These are phyloP conservation scores for Cryptococcus hybrid DNA, from an alignment of 1,284 basidiomycete species.

Conservation along the genomic window DNA sequence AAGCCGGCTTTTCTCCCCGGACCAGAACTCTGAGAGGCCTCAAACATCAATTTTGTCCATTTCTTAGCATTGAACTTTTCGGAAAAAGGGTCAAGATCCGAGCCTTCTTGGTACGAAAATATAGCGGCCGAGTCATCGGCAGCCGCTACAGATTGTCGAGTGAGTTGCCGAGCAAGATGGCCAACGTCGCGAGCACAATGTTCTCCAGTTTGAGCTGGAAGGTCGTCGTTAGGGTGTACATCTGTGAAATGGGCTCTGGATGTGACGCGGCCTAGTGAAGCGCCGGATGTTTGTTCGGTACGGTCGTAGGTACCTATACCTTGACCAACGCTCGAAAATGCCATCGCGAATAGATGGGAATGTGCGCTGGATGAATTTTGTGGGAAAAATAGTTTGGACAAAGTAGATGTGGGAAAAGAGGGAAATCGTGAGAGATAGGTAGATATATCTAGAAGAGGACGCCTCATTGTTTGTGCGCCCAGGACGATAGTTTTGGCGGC, in stretches of 20 bases:
- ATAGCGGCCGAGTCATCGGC: slow-evolving; percentile 12
- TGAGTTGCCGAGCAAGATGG: slow-evolving; percentile 15
- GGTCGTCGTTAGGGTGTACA: slow-evolving; percentile 1
- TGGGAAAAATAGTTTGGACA: too few relatives aligned
- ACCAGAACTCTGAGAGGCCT: slow-evolving; percentile 29
- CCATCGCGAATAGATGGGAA: too few relatives aligned
- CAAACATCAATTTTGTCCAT: slow-evolving; percentile 47
- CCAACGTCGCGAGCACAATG: not conserved
- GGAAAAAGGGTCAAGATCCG: slow-evolving; percentile 51
- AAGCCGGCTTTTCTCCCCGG: slow-evolving; percentile 49
- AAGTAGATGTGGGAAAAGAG: too few relatives aligned
- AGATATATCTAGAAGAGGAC: too few relatives aligned
- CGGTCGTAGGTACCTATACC: slow-evolving; percentile 7
- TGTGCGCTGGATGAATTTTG: too few relatives aligned
- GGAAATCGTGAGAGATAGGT: too few relatives aligned
- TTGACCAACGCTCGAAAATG: too few relatives aligned
- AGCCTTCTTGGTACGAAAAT: slow-evolving; percentile 39
- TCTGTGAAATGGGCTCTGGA: slow-evolving; percentile 5
- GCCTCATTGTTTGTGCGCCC: too few relatives aligned
- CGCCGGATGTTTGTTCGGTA: too few relatives aligned
- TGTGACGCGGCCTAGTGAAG: too few relatives aligned
- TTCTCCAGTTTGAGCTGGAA: slow-evolving; percentile 1
- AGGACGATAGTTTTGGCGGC: too few relatives aligned
- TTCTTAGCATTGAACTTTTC: slow-evolving; percentile 49
- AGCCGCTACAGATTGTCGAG: slow-evolving; percentile 25